Conservation (phyloP, 805 yeast species). For the Saccharomycopsis fermentans region DNA sequence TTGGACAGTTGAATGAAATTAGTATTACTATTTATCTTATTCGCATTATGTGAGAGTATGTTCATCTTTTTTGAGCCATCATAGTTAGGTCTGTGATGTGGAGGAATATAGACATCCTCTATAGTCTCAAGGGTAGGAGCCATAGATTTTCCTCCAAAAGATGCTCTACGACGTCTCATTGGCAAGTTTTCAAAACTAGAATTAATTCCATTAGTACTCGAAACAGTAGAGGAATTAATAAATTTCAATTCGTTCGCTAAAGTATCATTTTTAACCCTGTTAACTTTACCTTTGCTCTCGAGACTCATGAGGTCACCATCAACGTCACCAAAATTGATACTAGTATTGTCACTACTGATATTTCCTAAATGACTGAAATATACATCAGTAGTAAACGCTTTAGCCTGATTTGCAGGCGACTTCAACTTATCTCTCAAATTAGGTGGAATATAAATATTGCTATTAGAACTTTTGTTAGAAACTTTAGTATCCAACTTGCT, state of each 20-base stretch:
- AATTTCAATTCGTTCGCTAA: neutral
- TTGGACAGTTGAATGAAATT: neutral
- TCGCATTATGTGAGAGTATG: constrained; percentile 2
- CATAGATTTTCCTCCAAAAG: neutral
- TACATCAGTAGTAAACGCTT: constrained; percentile 14
- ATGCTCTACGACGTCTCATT: neutral
- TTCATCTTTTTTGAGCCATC: constrained; percentile 5
- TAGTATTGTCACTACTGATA: constrained; percentile 5
- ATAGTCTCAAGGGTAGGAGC: neutral
- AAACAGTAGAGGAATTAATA: neutral
- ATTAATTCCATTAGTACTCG: neutral
- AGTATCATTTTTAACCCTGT: neutral
- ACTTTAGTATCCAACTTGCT: constrained; percentile 1
- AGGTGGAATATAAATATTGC: constrained; percentile 17
- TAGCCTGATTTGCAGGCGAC: constrained; percentile 17
- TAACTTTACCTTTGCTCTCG: neutral
- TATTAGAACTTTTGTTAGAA: neutral
- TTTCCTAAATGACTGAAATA: constrained; percentile 6
- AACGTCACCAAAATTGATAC: neutral
- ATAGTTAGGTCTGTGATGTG: constrained; percentile 19
- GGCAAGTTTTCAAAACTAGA: neutral
- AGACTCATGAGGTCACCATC: neutral
- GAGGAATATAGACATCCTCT: constrained; percentile 12
- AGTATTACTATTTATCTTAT: neutral
- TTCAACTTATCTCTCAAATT: constrained; percentile 16